Evolutionary conservation across 352 stramenopile species (phyloP).

Genomic region (Pythium dissimile): DNA sequence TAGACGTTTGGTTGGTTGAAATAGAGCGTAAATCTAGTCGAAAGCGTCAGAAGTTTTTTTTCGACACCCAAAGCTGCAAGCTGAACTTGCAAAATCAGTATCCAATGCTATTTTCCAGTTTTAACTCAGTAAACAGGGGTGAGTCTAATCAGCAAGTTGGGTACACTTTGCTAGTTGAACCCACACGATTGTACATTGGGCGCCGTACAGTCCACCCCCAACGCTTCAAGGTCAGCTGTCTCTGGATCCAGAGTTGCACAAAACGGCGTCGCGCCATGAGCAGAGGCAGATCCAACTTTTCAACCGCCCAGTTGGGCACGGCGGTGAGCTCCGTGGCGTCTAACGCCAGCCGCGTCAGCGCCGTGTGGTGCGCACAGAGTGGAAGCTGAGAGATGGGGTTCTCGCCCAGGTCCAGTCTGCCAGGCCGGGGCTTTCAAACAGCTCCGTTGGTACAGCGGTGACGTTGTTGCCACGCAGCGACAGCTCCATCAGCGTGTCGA

Average conservation of each 20-base stretch:
- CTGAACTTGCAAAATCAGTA: not conserved
- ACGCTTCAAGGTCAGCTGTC: not conserved
- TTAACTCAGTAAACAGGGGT: too few relatives aligned
- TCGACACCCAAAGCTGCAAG: too few relatives aligned
- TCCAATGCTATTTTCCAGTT: not conserved
- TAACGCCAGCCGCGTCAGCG: not conserved
- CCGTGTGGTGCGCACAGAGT: not conserved
- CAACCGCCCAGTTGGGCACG: constrained; percentile 2
- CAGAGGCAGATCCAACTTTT: not conserved
- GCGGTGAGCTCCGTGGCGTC: constrained; percentile 3
- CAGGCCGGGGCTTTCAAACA: not conserved
- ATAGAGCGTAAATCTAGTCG: too few relatives aligned
- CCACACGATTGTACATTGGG: too few relatives aligned
- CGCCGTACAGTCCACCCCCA: constrained; percentile 3
- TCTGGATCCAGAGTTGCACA: constrained; percentile 1
- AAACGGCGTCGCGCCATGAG: constrained; percentile 9
- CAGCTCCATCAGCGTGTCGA: constrained; percentile 1
- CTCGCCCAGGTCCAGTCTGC: not conserved
- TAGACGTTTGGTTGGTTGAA: not conserved
- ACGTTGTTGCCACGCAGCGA: constrained; percentile 16
- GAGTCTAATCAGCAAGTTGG: too few relatives aligned
- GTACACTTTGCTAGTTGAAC: too few relatives aligned
- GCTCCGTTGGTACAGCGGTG: not conserved
- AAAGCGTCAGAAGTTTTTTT: too few relatives aligned
- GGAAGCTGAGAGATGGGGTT: constrained; percentile 10